These are phyloP conservation scores for Isoetes taiwanensis DNA, from an alignment of 75 land plant species.

Conservation along the genomic window DNA sequence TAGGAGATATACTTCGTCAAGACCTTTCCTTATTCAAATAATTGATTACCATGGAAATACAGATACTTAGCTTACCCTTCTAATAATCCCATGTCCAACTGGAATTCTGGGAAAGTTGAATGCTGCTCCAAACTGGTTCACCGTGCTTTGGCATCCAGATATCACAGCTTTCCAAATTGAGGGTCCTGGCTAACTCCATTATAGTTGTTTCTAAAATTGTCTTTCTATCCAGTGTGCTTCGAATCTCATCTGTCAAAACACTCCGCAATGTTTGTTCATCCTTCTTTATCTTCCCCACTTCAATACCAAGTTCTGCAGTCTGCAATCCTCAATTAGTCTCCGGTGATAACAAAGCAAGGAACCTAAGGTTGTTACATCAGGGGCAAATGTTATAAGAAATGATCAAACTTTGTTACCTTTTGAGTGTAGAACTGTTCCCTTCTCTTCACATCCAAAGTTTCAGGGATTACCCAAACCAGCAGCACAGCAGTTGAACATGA, in stretches of 20 bases:
- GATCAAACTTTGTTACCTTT: background rate
- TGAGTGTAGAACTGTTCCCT: constrained; percentile 3
- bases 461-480: constrained; percentile 2
- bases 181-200: background rate
- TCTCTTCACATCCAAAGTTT: background rate
- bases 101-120: no score
- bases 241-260: background rate
- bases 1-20: no score
- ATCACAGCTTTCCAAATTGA: background rate
- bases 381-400: background rate
- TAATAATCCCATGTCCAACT: no score
- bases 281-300: constrained; percentile 4
- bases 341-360: background rate
- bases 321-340: constrained; percentile 2
- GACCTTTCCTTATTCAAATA: no score
- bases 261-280: background rate
- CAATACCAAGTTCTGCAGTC: constrained; percentile 11
- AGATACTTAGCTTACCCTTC: no score
- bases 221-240: background rate
- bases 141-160: background rate
- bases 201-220: background rate
- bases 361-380: background rate
- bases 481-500: background rate
- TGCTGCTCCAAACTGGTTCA: constrained; percentile 38
- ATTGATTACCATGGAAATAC: no score